Base-by-base conservation (phyloP, 352 stramenopile genomes). In the Globisporangium radiosum region DNA sequence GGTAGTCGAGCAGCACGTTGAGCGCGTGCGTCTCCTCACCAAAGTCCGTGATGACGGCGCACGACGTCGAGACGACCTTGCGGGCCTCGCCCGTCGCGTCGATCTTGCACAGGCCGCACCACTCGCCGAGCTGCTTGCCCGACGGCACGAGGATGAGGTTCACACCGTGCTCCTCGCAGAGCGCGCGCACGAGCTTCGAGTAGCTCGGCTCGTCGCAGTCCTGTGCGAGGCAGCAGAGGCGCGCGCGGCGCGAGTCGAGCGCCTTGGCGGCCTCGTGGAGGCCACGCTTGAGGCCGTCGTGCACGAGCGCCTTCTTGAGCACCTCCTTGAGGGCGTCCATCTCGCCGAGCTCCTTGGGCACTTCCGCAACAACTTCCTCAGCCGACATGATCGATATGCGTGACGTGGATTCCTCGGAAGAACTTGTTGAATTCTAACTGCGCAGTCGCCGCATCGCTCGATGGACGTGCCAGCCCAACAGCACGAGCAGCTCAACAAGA, bases 191-290 rank as follows among this genome's bases (percentile, higher is more conserved):
- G 68, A 99, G 90, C 85, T 98, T 98, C 73, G 94, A 98, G 95
- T 99, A 99, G 77, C 97, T 98, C 52, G 96, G 95, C 76, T 99
- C 98, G 77, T 99, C 97, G 87, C 97, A 99, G 86, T 99, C 96
- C 80, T 99, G 97, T 64, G 97, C 92, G 51, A 99, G 92, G 79
- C 95, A 99, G 88, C 98, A 99, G 52, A 99, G 87, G 68, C 97
- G 95, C 47, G 97, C 97, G 58, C 95, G 93, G 70, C 94, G 93
- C 57, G 95, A 96, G 79, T 99, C 97, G 64, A 99, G 92, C 38
- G 95, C 98, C 92, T 99, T 99, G 70, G 94, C 95, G 67, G 95
- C 97, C 85, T 99, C 97, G 76, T 99, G 97, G 62, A 99, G 91
- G 55, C 97, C 97, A 71, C 98, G 97, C 78, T 97, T 97, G 53